phyloP scores from a whole-genome alignment of 2,329 filamentous ascomycete species.

The Xenoacremonium recifei region DNA sequence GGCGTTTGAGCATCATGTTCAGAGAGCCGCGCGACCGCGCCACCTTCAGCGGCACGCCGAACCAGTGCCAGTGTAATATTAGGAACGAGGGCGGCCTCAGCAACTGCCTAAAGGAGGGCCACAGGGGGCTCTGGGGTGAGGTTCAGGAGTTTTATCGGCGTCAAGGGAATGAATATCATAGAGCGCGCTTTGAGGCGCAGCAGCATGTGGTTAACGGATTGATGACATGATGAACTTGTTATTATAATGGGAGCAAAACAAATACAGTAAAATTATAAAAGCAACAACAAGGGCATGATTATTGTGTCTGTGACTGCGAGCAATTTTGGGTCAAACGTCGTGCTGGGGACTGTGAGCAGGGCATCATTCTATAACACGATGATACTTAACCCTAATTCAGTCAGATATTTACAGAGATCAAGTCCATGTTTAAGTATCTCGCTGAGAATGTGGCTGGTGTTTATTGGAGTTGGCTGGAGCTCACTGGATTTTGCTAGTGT shows the following conservation, averaged over 20 bases:
- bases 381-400: too few species aligned
- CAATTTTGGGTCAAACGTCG: too few species aligned
- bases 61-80: constrained; percentile 25
- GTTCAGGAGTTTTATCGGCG: constrained; percentile 28
- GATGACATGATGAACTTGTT: constrained; percentile 1
- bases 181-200: constrained; percentile 16
- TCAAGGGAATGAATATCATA: constrained; percentile 20
- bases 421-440: too few species aligned
- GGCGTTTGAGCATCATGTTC: constrained; percentile 32
- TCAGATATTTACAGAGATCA: too few species aligned
- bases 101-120: constrained; percentile 23
- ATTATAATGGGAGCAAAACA: neutral
- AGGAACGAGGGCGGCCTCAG: constrained; percentile 21
- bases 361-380: too few species aligned
- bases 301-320: too few species aligned
- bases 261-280: neutral
- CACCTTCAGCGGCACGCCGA: constrained; percentile 28
- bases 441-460: too few species aligned
- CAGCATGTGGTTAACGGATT: constrained; percentile 19
- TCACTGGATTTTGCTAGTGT: too few species aligned
- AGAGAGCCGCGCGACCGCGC: constrained; percentile 16
- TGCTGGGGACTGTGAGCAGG: too few species aligned
- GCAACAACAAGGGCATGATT: too few species aligned
- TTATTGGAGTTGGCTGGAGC: too few species aligned
- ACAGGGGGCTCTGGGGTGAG: constrained; percentile 28